Percentiles rank a stretch among this genome's conserved stretches.
Evolutionary conservation across 495 filamentous ascomycete species (phyloP).

Genomic region (Pyronema omphalodes): DNA sequence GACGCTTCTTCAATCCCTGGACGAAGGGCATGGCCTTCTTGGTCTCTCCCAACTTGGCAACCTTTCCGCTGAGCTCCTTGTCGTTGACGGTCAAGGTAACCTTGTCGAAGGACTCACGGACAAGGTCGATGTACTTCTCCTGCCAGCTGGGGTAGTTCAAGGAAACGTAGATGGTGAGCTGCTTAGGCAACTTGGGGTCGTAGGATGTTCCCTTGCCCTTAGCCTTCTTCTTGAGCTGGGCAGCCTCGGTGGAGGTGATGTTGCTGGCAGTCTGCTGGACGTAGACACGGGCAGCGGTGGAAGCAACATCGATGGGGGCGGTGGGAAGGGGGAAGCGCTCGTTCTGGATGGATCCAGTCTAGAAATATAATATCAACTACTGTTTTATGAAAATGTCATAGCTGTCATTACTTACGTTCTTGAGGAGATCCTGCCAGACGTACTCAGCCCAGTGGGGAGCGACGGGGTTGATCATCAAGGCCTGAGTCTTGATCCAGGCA

Average conservation of each 20-base stretch:
- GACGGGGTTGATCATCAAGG: constrained; percentile 56
- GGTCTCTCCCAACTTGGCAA: constrained; percentile 67
- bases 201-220: constrained; percentile 71
- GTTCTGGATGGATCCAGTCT: constrained; percentile 52
- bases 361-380: background rate
- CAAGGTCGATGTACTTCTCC: constrained; percentile 68
- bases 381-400: background rate
- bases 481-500: constrained; percentile 75
- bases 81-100: constrained; percentile 45
- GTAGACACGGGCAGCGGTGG: constrained; percentile 65
- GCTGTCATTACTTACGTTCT: constrained; percentile 33
- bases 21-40: constrained; percentile 99
- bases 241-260: constrained; percentile 74
- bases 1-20: constrained; percentile 62
- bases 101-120: constrained; percentile 44
- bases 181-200: constrained; percentile 79
- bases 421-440: constrained; percentile 76
- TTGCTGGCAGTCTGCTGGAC: constrained; percentile 53
- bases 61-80: constrained; percentile 54
- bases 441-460: constrained; percentile 92
- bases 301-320: constrained; percentile 34
- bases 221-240: constrained; percentile 60
- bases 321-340: constrained; percentile 58
- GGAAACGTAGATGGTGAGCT: constrained; percentile 71
- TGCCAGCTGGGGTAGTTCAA: constrained; percentile 74